A percentile compares a stretch with the other conserved stretches of the same genome.
phyloP scores from a whole-genome alignment of 495 filamentous ascomycete species.

The Aspergillus carlsbadensis region DNA sequence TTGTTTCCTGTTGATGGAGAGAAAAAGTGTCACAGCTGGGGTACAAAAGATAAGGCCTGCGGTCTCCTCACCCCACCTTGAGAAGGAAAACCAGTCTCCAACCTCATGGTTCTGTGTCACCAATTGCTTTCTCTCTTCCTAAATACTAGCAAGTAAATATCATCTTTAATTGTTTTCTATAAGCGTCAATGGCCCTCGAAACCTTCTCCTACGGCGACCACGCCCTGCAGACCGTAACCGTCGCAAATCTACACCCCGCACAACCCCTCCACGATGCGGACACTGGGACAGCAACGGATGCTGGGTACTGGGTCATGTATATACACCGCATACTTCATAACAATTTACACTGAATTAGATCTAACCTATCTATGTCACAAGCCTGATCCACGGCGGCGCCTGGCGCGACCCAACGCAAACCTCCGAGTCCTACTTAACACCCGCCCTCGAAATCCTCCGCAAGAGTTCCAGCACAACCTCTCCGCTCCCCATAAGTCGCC shows the following conservation, averaged over 20 bases:
- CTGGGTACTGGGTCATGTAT: conserved; percentile 50
- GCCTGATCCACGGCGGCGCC: conserved; percentile 86
- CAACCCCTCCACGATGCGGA: conserved; percentile 17
- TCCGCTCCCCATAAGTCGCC: conserved; percentile 50
- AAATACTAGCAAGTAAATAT: too few relatives aligned
- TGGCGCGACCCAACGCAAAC: conserved; percentile 75
- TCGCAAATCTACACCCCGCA: conserved; percentile 24
- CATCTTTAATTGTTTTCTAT: too few relatives aligned
- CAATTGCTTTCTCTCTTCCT: too few relatives aligned
- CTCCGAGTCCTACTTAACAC: conserved; percentile 44
- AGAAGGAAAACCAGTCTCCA: too few relatives aligned
- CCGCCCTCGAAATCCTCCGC: conserved; percentile 46
- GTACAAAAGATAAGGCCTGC: too few relatives aligned
- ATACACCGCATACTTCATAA: neutral
- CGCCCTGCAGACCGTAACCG: conserved; percentile 33
- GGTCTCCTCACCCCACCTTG: too few relatives aligned
- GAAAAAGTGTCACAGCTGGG: too few relatives aligned
- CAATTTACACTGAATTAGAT: neutral
- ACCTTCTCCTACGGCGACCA: conserved; percentile 33
- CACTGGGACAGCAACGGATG: neutral
- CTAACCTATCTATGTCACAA: conserved; percentile 16
- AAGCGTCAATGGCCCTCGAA: conserved; percentile 14
- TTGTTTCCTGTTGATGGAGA: too few relatives aligned
- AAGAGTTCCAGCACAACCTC: conserved; percentile 1
- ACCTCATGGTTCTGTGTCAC: too few relatives aligned